Percentiles rank a stretch among this genome's conserved stretches.
These are phyloP conservation scores for Penicillium roqueforti DNA, from an alignment of 495 filamentous ascomycete species.

Conservation along the genomic window DNA sequence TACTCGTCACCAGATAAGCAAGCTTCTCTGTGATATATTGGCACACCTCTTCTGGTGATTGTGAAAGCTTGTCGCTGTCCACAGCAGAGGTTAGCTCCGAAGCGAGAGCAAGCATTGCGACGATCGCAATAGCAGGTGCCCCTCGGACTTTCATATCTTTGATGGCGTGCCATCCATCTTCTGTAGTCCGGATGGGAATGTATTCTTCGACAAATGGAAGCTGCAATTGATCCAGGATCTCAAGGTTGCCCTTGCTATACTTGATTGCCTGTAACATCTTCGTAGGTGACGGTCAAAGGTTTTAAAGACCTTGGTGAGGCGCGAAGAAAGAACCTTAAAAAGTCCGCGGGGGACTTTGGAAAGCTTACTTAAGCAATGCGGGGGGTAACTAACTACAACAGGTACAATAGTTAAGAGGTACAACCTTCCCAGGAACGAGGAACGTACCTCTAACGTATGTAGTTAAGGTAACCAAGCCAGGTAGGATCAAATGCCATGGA, in stretches of 20 bases:
- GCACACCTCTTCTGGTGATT: conserved; percentile 54
- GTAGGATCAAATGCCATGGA: neutral
- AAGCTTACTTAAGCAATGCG: conserved; percentile 13
- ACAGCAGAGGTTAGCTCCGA: conserved; percentile 44
- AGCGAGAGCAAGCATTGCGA: conserved; percentile 81
- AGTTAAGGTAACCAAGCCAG: neutral
- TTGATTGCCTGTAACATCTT: conserved; percentile 83
- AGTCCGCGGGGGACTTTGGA: neutral
- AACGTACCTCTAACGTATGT: neutral
- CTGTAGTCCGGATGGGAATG: conserved; percentile 63
- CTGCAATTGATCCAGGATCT: conserved; percentile 85
- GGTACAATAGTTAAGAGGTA: neutral
- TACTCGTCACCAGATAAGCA: conserved; percentile 76
- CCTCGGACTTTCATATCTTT: conserved; percentile 90
- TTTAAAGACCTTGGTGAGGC: neutral
- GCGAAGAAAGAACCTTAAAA: neutral
- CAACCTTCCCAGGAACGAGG: neutral
- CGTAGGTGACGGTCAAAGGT: neutral
- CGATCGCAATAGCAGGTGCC: conserved; percentile 95
- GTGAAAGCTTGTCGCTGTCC: conserved; percentile 21
- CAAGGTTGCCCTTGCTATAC: conserved; percentile 70
- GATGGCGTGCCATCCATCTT: conserved; percentile 90
- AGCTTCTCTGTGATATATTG: conserved; percentile 67
- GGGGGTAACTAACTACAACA: too few species aligned
- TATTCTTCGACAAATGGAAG: conserved; percentile 85